Base-by-base conservation (phyloP, 345 rosid genomes). In the Passiflora organensis region DNA sequence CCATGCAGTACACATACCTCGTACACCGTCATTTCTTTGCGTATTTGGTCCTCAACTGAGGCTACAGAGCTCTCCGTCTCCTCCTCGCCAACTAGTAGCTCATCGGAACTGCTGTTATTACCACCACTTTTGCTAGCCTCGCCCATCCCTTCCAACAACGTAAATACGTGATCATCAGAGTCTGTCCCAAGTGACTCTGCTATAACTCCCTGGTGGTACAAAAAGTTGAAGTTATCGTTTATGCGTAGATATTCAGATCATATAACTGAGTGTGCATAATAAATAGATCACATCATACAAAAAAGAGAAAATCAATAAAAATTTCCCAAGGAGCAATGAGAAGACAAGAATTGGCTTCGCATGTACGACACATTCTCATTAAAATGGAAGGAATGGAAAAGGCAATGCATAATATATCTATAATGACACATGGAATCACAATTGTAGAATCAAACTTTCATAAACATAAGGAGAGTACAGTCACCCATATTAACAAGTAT, bases 21-120 rank as follows among this genome's bases (percentile, higher is more conserved):
- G 5, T 81, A 93, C 17, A 93, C 73, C 15, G 88, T 86, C 95
- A 87, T 93, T 78, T 93, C 96, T 76, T 86, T 86, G 66, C 74
- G 82, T 64, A 86, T 76, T 51, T 86, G 95, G 60, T 93, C 91
- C 81, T 89, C 95, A 22, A 82, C 67, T n/a, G 85, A 93, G 64
- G 91, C 84, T 49, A 89, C 77, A 13, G 95, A 68, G 37, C 76
- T 76, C 66, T 83, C 94, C 55, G 76, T 81, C 60, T 93, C 96
- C 60, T 93, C 97, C 22, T 93, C 95, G 62, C 87, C 91, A 1
- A 65, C 77, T 41, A 85, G 65, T 60, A 83, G 70, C 72, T 86
- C 96, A 59, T 80, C 86, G 28, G 67, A 58, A 50, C 65, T 71
- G 46, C 64, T 83, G 57, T 48, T 43, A 51, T 66, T 76, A 63